phyloP scores from a whole-genome alignment of 2,329 filamentous ascomycete species.

The Didymella glomerata region DNA sequence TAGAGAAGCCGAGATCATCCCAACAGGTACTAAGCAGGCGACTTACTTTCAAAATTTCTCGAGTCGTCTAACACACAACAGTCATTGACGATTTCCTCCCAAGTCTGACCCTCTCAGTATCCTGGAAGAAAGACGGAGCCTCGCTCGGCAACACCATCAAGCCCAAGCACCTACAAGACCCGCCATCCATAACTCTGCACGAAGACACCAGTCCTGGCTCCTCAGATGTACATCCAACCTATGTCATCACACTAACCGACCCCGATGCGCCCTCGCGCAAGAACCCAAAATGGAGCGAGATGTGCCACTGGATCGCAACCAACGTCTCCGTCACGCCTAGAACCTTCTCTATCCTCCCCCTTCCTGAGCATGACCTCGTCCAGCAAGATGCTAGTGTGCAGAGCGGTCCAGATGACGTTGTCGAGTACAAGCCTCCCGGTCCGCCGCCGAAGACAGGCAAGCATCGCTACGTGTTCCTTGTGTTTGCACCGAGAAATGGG shows the following conservation, averaged over 20 bases:
- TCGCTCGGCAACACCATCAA: constrained; percentile 64
- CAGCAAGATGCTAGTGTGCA: constrained; percentile 20
- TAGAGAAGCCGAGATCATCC: constrained; percentile 52
- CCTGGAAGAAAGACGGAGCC: constrained; percentile 54
- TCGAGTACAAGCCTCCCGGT: constrained; percentile 62
- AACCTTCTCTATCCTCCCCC: constrained; percentile 35
- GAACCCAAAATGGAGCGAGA: constrained; percentile 64
- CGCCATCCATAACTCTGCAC: constrained; percentile 54
- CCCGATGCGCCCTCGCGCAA: constrained; percentile 65
- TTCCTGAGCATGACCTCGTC: constrained; percentile 33
- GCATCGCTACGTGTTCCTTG: constrained; percentile 66
- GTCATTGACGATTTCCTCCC: constrained; percentile 69
- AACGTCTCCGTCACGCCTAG: constrained; percentile 43
- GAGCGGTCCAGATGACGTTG: constrained; percentile 49
- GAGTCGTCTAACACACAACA: constrained; percentile 35
- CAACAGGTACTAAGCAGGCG: constrained; percentile 40
- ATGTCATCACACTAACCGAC: constrained; percentile 64
- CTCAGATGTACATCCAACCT: constrained; percentile 46
- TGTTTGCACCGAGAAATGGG: constrained; percentile 57
- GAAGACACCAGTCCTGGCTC: constrained; percentile 37
- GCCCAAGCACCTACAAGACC: constrained; percentile 53
- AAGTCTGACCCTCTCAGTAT: constrained; percentile 59
- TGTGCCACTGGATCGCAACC: constrained; percentile 65
- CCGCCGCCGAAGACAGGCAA: constrained; percentile 65
- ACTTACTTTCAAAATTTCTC: too few species aligned